Conservation (phyloP, 2,329 filamentous ascomycete species). For the Sordariomycetes sp. region DNA sequence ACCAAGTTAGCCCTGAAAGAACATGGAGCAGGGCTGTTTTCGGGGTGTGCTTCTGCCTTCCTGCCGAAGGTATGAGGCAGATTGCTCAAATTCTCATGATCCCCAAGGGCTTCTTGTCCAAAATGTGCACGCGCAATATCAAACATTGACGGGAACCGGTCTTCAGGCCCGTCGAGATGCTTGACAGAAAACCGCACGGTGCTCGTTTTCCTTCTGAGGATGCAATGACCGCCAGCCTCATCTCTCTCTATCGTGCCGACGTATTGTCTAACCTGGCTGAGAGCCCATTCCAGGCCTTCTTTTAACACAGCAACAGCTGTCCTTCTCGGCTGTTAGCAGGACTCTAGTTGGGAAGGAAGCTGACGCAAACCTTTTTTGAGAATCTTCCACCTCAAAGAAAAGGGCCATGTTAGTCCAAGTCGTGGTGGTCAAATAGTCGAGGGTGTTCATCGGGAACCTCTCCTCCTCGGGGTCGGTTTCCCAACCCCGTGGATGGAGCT, state of each 20-base stretch:
- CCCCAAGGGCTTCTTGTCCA: constrained; percentile 18
- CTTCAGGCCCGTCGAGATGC: constrained; percentile 22
- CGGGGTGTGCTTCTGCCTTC: constrained; percentile 24
- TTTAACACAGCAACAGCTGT: constrained; percentile 16
- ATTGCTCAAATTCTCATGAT: constrained; percentile 22
- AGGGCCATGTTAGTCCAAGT: constrained; percentile 25
- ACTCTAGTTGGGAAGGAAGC: too few species aligned
- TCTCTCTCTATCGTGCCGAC: constrained; percentile 29
- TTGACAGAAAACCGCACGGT: constrained; percentile 24
- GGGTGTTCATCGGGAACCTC: constrained; percentile 20
- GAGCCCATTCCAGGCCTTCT: constrained; percentile 23
- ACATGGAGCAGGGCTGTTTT: constrained; percentile 20
- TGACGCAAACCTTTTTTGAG: constrained; percentile 11
- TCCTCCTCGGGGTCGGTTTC: constrained; percentile 24
- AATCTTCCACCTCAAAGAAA: constrained; percentile 24
- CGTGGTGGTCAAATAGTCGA: constrained; percentile 20
- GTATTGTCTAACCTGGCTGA: constrained; percentile 26
- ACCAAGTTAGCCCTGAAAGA: constrained; percentile 31
- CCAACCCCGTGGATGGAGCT: constrained; percentile 21
- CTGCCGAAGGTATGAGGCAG: constrained; percentile 25
- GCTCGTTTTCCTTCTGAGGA: constrained; percentile 22
- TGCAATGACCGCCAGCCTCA: constrained; percentile 21
- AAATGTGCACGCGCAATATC: constrained; percentile 27
- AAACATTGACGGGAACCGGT: constrained; percentile 23
- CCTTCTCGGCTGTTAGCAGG: too few species aligned